These are phyloP conservation scores for Tinospora cordifolia DNA, from an alignment of 164 flowering plant genomes.

Conservation along the genomic window DNA sequence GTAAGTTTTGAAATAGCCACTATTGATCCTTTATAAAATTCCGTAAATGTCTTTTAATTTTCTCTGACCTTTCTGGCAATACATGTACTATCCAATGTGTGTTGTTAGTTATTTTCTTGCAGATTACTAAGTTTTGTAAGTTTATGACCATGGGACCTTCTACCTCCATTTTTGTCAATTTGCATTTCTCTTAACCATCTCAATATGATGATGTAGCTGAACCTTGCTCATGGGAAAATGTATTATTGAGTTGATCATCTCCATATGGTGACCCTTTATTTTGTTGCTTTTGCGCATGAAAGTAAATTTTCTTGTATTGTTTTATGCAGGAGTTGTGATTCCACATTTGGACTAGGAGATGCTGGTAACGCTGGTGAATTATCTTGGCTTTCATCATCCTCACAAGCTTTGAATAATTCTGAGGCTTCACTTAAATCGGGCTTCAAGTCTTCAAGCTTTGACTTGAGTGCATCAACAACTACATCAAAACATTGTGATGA, in stretches of 20 bases:
- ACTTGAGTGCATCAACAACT: constrained; percentile 23
- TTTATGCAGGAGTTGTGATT: constrained; percentile 67
- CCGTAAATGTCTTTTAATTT: background rate
- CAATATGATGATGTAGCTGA: background rate
- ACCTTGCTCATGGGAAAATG: background rate
- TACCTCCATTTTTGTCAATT: background rate
- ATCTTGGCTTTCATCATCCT: constrained; percentile 54
- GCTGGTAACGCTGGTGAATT: constrained; percentile 44
- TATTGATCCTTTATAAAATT: background rate
- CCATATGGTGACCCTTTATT: too few species aligned
- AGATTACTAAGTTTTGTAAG: background rate
- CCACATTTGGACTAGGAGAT: constrained; percentile 52
- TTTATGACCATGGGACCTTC: background rate
- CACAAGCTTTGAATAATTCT: constrained; percentile 38
- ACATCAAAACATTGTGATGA: constrained; percentile 26
- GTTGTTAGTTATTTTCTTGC: background rate
- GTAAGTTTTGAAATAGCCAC: background rate
- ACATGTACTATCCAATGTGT: background rate
- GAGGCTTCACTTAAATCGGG: constrained; percentile 35
- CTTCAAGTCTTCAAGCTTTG: constrained; percentile 32
- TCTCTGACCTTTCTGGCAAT: background rate
- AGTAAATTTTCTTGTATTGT: background rate
- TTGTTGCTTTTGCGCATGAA: background rate
- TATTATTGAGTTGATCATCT: background rate
- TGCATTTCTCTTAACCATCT: background rate